phyloP scores from a whole-genome alignment of 345 rosid genomes.

The Salix purpurea region DNA sequence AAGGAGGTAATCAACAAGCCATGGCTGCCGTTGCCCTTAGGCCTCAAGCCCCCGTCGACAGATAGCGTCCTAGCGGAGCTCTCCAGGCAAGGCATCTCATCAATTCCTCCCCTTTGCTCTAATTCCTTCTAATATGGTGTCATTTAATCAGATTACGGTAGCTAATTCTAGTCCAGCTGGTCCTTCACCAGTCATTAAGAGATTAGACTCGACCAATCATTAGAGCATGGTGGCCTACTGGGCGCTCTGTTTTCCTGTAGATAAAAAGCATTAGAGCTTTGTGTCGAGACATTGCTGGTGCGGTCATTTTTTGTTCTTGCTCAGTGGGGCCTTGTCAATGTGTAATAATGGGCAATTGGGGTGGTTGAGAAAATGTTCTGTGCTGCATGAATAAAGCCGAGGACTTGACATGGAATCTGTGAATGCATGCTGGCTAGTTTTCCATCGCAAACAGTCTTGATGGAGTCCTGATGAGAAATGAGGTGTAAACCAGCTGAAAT shows the following conservation, averaged over 20 bases:
- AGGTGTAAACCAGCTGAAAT: neutral
- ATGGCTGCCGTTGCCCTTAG: conserved; percentile 83
- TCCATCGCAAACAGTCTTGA: neutral
- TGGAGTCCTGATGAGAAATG: neutral
- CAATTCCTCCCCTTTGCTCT: conserved; percentile 48
- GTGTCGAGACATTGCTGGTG: neutral
- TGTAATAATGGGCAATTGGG: neutral
- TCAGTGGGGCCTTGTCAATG: neutral
- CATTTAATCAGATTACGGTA: neutral
- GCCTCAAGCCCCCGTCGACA: conserved; percentile 78
- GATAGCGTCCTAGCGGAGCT: conserved; percentile 80
- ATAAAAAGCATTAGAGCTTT: neutral
- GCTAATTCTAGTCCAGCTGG: neutral
- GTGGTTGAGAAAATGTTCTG: neutral
- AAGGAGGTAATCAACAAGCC: conserved; percentile 90
- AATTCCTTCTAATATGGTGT: conserved; percentile 25
- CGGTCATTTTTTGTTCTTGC: neutral
- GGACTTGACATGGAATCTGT: neutral
- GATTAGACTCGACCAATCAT: neutral
- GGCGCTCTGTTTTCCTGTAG: neutral
- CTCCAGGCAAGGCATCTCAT: conserved; percentile 68
- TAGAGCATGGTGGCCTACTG: neutral
- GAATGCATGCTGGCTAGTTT: neutral
- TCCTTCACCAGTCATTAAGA: neutral
- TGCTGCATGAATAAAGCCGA: neutral